Conservation (phyloP, 345 rosid species). For the Trapa incisa region DNA sequence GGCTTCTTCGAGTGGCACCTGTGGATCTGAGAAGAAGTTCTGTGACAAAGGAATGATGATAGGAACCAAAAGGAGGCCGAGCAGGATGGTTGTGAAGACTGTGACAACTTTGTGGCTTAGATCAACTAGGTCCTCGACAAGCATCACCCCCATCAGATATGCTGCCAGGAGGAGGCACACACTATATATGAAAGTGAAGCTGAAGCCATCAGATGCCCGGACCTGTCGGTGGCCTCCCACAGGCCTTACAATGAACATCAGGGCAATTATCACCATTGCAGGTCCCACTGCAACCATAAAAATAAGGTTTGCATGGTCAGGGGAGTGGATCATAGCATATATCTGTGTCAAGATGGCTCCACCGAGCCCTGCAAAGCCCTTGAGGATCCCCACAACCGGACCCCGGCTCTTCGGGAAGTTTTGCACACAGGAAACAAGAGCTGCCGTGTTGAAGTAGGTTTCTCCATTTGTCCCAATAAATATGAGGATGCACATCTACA, state of each 20-base stretch:
- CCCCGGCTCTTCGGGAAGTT: conserved; percentile 96
- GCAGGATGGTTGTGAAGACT: conserved; percentile 46
- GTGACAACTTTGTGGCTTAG: conserved; percentile 35
- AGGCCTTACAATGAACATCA: conserved; percentile 86
- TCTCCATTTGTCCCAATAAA: conserved; percentile 89
- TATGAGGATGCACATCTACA: conserved; percentile 90
- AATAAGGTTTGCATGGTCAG: conserved; percentile 72
- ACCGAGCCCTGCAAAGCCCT: conserved; percentile 94
- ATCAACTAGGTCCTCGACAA: conserved; percentile 61
- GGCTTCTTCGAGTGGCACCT: conserved; percentile 36
- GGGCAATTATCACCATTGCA: conserved; percentile 49
- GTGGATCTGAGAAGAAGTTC: conserved; percentile 35
- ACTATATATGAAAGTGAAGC: conserved; percentile 58
- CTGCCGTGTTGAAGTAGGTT: conserved; percentile 88
- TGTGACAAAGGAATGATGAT: conserved; percentile 49
- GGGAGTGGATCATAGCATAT: conserved; percentile 59
- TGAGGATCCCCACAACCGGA: conserved; percentile 93
- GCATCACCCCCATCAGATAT: conserved; percentile 85
- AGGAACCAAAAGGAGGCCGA: conserved; percentile 54
- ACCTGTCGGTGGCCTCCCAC: conserved; percentile 90
- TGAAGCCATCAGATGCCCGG: conserved; percentile 49
- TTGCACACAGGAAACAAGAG: conserved; percentile 89
- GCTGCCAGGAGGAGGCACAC: conserved; percentile 75
- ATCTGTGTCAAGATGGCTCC: conserved; percentile 92
- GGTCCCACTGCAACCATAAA: conserved; percentile 98